phyloP scores from a whole-genome alignment of 768 basidiomycete species.

The Rhizopogon rudus region DNA sequence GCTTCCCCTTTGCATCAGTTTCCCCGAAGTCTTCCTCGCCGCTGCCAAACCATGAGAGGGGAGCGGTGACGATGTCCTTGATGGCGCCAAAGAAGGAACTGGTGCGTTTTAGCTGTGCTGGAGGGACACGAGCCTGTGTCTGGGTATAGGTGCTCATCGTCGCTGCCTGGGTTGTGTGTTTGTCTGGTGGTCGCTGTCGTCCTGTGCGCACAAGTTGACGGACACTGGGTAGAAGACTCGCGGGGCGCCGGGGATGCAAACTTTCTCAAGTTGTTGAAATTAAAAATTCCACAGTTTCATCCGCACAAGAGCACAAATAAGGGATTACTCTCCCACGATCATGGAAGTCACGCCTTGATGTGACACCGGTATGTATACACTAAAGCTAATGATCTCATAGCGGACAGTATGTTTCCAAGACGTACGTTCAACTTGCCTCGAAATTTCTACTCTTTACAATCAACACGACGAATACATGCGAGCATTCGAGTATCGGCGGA shows the following conservation, averaged over 20 bases:
- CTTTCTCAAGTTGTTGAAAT: slow-evolving; percentile 6
- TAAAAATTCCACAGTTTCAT: slow-evolving; percentile 2
- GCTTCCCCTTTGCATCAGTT: slow-evolving; percentile 41
- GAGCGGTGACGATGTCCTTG: slow-evolving; percentile 62
- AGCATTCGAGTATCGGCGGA: not conserved
- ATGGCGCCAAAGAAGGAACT: slow-evolving; percentile 58
- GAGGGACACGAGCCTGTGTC: slow-evolving; percentile 11
- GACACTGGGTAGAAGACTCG: slow-evolving; percentile 16
- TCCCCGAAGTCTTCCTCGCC: slow-evolving; percentile 46
- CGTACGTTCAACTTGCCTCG: slow-evolving; percentile 2
- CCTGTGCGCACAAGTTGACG: slow-evolving; percentile 1
- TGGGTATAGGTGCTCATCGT: slow-evolving; percentile 27
- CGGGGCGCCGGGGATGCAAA: slow-evolving; percentile 7
- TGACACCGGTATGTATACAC: not conserved
- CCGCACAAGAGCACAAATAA: not conserved
- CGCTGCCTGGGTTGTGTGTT: slow-evolving; percentile 6
- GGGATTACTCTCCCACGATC: slow-evolving; percentile 11
- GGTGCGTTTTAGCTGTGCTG: slow-evolving; percentile 42
- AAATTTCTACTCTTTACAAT: slow-evolving; percentile 1
- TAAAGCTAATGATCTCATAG: not conserved
- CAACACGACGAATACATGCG: not conserved
- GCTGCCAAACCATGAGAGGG: slow-evolving; percentile 50
- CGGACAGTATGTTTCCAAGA: slow-evolving; percentile 14
- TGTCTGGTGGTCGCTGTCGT: slow-evolving; percentile 15
- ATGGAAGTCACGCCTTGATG: not conserved